A percentile compares a stretch with the other conserved stretches of the same genome.
These are phyloP conservation scores for Erodium trifolium DNA, from an alignment of 441 rosid genomes.

Conservation along the genomic window DNA sequence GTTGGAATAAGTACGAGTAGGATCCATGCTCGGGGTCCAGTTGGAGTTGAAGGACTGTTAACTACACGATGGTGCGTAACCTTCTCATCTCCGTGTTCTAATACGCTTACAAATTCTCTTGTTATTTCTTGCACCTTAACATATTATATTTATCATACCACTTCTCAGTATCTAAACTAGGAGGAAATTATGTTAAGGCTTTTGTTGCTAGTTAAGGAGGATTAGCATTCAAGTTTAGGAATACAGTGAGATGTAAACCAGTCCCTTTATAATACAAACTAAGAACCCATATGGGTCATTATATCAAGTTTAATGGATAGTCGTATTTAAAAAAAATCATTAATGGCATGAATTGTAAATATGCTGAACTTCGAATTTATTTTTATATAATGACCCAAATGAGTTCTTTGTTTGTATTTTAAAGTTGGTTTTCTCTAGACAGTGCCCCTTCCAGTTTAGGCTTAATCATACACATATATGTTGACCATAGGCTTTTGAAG, in stretches of 20 bases:
- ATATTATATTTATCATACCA: background rate
- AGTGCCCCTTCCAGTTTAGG: background rate
- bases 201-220: no score
- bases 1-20: slow-evolving; percentile 97
- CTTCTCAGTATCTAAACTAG: background rate
- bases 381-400: no score
- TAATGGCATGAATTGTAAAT: no score
- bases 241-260: no score
- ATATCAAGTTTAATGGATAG: no score
- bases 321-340: no score
- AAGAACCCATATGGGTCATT: no score
- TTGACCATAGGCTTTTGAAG: background rate
- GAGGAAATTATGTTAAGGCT: background rate
- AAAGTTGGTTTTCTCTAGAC: no score
- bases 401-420: no score
- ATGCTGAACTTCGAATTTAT: no score
- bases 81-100: background rate
- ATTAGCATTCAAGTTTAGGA: background rate
- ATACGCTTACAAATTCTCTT: background rate
- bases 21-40: slow-evolving; percentile 98
- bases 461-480: background rate
- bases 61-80: slow-evolving; percentile 82
- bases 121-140: background rate
- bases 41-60: slow-evolving; percentile 90
- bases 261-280: no score